Evolutionary conservation across 495 filamentous ascomycete species (phyloP).

Genomic region (Trichocladium uniseriatum): DNA sequence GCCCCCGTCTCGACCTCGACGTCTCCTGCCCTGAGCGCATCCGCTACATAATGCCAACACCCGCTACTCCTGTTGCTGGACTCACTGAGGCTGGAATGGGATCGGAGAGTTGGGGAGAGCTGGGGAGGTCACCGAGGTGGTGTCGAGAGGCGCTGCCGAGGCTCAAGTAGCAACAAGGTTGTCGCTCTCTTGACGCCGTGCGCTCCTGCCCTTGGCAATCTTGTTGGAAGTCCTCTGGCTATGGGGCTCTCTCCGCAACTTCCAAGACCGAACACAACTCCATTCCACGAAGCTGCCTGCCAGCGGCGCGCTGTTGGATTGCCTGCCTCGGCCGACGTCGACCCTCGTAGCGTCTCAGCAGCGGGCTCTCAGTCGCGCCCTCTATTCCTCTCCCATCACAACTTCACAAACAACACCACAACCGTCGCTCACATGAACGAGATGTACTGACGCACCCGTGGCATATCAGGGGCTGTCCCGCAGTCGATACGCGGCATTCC

Average conservation of each 20-base stretch:
- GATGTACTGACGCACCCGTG: conserved; percentile 13
- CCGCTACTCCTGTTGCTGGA: neutral
- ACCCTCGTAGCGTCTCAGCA: neutral
- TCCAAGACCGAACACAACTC: neutral
- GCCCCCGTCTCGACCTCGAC: conserved; percentile 19
- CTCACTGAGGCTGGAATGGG: neutral
- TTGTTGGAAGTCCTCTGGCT: neutral
- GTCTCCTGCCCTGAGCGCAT: conserved; percentile 2
- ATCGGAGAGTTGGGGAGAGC: neutral
- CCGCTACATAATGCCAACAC: neutral
- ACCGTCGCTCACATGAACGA: neutral
- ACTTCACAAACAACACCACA: neutral
- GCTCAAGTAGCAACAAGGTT: neutral
- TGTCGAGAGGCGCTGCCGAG: too few relatives aligned
- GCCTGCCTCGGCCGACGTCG: neutral
- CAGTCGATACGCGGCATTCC: conserved; percentile 63
- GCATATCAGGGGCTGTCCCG: conserved; percentile 50
- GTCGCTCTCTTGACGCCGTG: neutral
- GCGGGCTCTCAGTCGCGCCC: neutral
- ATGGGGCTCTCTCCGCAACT: neutral
- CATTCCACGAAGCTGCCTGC: neutral
- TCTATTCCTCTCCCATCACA: neutral
- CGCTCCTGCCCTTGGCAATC: neutral
- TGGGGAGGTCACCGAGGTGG: too few relatives aligned
- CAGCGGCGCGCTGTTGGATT: neutral